These are phyloP conservation scores for Takakia lepidozioides DNA, from an alignment of 225 moss, liverwort and hornwort genomes.

Conservation along the genomic window DNA sequence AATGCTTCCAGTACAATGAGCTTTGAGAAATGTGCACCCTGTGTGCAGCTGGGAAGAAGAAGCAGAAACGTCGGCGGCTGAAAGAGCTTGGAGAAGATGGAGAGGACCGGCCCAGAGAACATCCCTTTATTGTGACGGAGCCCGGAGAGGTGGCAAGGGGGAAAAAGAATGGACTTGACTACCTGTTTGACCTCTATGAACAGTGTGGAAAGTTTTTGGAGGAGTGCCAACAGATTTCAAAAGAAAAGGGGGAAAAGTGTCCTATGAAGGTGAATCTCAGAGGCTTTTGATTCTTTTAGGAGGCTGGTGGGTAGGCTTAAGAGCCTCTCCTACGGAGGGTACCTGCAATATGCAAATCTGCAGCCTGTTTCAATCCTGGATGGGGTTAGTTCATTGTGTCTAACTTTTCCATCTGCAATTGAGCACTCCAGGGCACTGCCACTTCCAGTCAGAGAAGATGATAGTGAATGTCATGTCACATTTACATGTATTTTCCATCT, in stretches of 20 bases:
- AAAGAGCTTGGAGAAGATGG: constrained; percentile 64
- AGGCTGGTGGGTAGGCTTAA: no score
- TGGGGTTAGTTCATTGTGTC: no score
- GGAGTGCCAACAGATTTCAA: constrained; percentile 53
- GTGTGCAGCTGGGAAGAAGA: constrained; percentile 38
- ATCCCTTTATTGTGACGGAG: constrained; percentile 65
- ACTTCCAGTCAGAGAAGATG: no score
- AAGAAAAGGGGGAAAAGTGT: constrained; percentile 66
- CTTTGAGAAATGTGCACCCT: no score
- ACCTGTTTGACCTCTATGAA: constrained; percentile 59
- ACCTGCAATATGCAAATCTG: no score
- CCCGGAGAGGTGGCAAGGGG: constrained; percentile 62
- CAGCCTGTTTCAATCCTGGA: no score
- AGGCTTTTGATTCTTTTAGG: no score
- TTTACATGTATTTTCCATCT: not conserved
- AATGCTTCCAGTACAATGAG: no score
- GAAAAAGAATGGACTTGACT: constrained; percentile 64
- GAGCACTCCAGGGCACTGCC: no score
- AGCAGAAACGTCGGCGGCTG: constrained; percentile 47
- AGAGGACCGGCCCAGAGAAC: constrained; percentile 60
- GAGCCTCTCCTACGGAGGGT: no score
- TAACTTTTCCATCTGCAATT: no score
- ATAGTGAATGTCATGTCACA: not conserved
- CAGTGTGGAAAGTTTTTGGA: constrained; percentile 60
- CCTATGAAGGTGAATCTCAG: constrained; percentile 43